phyloP scores from a whole-genome alignment of 768 basidiomycete species.

The Serendipita vermifera region DNA sequence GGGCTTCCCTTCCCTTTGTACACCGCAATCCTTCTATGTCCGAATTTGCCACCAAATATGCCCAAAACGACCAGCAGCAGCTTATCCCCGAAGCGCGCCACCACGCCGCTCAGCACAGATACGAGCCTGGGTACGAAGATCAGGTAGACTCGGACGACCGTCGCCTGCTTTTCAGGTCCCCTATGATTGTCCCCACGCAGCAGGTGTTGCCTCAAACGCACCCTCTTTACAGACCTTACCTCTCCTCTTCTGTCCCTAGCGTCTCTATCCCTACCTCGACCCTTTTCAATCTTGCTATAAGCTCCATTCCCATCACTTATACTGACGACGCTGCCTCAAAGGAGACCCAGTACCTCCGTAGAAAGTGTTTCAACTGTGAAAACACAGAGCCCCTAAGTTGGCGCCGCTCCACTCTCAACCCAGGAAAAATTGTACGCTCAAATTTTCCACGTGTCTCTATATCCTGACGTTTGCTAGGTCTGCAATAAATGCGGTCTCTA shows the following conservation, averaged over 20 bases:
- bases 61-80: too few relatives aligned
- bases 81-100: conserved; percentile 22
- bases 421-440: conserved; percentile 55
- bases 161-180: too few relatives aligned
- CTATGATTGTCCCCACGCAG: conserved; percentile 59
- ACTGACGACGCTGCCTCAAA: conserved; percentile 76
- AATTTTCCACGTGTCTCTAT: neutral
- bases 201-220: conserved; percentile 31
- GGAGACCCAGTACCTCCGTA: conserved; percentile 58
- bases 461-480: conserved; percentile 22
- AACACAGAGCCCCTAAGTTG: conserved; percentile 77
- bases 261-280: too few relatives aligned
- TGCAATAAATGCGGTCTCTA: conserved; percentile 64
- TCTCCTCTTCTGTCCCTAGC: too few relatives aligned
- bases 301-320: conserved; percentile 37
- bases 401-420: conserved; percentile 61
- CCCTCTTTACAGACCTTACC: conserved; percentile 22
- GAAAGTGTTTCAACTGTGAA: conserved; percentile 74
- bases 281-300: too few relatives aligned
- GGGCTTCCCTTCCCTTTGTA: too few relatives aligned
- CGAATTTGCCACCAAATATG: too few relatives aligned
- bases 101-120: conserved; percentile 35
- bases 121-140: too few relatives aligned
- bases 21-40: too few relatives aligned
- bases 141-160: too few relatives aligned